These are phyloP conservation scores for Chalara sp. DNA, from an alignment of 2,329 filamentous ascomycete genomes.

Conservation along the genomic window DNA sequence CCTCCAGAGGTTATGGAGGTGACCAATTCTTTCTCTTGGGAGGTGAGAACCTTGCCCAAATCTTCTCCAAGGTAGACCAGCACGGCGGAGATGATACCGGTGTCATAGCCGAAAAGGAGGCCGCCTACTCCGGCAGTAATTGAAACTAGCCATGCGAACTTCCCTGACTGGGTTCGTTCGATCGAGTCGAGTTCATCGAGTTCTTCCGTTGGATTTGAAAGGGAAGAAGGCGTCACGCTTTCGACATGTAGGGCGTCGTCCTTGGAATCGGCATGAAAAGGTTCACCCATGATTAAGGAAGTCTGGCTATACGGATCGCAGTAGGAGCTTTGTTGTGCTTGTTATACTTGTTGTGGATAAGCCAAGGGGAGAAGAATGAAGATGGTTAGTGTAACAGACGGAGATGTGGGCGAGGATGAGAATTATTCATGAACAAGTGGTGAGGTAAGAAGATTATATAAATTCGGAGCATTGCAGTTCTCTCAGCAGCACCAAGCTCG, in stretches of 20 bases:
- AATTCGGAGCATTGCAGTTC: no score
- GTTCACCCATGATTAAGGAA: not conserved
- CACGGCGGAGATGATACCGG: slow-evolving; percentile 37
- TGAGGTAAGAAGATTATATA: no score
- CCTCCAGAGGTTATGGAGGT: slow-evolving; percentile 44
- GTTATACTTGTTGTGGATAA: no score
- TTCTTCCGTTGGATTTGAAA: slow-evolving; percentile 2
- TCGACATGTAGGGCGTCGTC: slow-evolving; percentile 10
- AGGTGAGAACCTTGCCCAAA: slow-evolving; percentile 32
- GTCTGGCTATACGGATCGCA: not conserved
- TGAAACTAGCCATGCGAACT: slow-evolving; percentile 52
- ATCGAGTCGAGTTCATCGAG: slow-evolving; percentile 24
- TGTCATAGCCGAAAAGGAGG: slow-evolving; percentile 53
- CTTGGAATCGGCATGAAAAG: slow-evolving; percentile 1
- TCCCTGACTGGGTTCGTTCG: slow-evolving; percentile 32
- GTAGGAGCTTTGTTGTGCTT: no score
- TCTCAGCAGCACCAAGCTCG: no score
- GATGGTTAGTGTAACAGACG: no score
- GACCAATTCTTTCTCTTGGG: slow-evolving; percentile 42
- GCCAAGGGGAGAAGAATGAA: no score
- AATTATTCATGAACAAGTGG: no score
- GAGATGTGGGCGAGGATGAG: no score
- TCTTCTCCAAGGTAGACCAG: slow-evolving; percentile 33
- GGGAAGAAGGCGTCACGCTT: slow-evolving; percentile 5
- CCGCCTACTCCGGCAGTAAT: slow-evolving; percentile 58